A percentile compares a stretch with the other conserved stretches of the same genome.
Evolutionary conservation across 331 rosid species (phyloP).

Genomic region (Arachis monticola): DNA sequence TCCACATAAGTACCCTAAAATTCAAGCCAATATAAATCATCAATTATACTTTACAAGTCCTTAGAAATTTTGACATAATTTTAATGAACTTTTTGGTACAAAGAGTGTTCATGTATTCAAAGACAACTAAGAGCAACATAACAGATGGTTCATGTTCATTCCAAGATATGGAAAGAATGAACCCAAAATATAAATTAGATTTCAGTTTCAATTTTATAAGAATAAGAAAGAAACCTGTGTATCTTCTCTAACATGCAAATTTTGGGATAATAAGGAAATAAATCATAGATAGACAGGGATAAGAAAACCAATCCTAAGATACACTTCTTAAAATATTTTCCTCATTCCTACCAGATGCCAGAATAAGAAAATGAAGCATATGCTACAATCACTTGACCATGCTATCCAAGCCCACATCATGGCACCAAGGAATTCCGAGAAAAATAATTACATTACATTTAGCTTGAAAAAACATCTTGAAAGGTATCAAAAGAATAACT

Average conservation of each 20-base stretch:
- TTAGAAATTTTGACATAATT: neutral
- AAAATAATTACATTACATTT: too few relatives aligned
- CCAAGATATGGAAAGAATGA: constrained; percentile 4
- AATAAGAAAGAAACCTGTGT: constrained; percentile 72
- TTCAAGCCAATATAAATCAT: constrained; percentile 28
- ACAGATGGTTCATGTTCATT: constrained; percentile 2
- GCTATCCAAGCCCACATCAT: too few relatives aligned
- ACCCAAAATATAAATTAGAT: constrained; percentile 11
- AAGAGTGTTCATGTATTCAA: neutral
- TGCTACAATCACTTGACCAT: too few relatives aligned
- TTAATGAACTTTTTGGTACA: too few relatives aligned
- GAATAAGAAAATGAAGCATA: too few relatives aligned
- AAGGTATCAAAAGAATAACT: too few relatives aligned
- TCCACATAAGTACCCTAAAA: constrained; percentile 98
- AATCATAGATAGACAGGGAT: too few relatives aligned
- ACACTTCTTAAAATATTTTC: too few relatives aligned
- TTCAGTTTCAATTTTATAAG: constrained; percentile 19
- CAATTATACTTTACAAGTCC: constrained; percentile 9
- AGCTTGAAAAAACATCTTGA: too few relatives aligned
- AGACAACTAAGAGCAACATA: constrained; percentile 15
- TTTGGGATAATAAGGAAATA: constrained; percentile 45
- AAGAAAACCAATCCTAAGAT: too few relatives aligned
- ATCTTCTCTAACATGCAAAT: constrained; percentile 98
- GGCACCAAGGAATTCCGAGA: too few relatives aligned
- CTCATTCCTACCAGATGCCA: too few relatives aligned